Base-by-base conservation (phyloP, 768 basidiomycete genomes). In the Hydnomerulius pinastri region DNA sequence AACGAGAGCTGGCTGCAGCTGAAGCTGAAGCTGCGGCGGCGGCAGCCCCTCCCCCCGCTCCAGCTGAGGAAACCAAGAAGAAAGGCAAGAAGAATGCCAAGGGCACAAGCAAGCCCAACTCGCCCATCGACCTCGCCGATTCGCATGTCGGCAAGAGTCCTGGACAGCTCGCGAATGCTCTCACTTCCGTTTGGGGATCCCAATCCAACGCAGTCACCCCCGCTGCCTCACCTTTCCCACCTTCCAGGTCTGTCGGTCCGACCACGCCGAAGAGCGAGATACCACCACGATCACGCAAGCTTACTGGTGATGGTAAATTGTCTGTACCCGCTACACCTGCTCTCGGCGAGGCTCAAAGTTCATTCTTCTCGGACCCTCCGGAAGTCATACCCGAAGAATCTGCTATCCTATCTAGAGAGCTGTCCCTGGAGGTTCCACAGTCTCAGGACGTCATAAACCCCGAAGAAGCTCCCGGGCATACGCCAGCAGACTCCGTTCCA, bases 161-260 rank as follows among this genome's bases (percentile, higher is more conserved):
- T 11, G 66, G 68, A 10, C 70, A 65, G 45, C 70, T 81, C 18
- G 74, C 60, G 1, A 70, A 81, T 2, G 58, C 74, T 4, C 73
- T 81, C 37, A 72, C 61, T 18, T 72, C 79, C 0, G 69, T 80
- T 5, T 82, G 82, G 79, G 82, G 81, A 24, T 56, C 68, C 4
- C 60, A 64, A 37, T 61, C 60, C 53, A 63, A 61, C 52, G 53
- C 57, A 21, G 45, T 51, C 54, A 62, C 67, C 35, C 61, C 70
- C 43, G 45, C 65, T 56, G 51, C 61, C 25, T 62, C 71, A n/a
- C 58, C 70, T 21, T 53, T 52, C 43, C 60, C 63, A 23, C 27
- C 58, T 18, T 43, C 59, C 9, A 66, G 45, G 29, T 69, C 68
- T 11, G 46, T 69, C 12, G 62, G 38, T 6, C 54, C 58, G 25